phyloP scores from a whole-genome alignment of 2,329 filamentous ascomycete species.

The Fusarium multiceps region DNA sequence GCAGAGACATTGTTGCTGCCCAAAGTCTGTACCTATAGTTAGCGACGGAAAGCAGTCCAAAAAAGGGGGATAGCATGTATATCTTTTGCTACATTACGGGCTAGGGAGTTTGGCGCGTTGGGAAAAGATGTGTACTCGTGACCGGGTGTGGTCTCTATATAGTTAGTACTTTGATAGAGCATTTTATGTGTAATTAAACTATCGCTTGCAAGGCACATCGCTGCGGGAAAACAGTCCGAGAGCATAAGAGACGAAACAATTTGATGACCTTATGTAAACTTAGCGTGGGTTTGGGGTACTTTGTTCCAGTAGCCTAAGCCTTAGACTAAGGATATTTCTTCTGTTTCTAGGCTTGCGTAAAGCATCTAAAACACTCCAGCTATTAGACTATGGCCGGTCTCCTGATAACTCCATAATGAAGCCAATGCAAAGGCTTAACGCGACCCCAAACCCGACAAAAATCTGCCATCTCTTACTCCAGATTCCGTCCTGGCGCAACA shows the following conservation, averaged over 20 bases:
- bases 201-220: constrained; percentile 9
- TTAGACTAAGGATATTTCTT: too few species aligned
- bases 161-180: constrained; percentile 24
- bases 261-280: too few species aligned
- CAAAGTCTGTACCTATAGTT: constrained; percentile 90
- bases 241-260: too few species aligned
- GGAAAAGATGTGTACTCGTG: constrained; percentile 29
- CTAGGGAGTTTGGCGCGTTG: constrained; percentile 44
- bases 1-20: constrained; percentile 92
- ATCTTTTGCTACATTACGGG: constrained; percentile 37
- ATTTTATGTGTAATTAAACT: constrained; percentile 8
- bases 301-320: too few species aligned
- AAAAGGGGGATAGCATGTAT: constrained; percentile 31
- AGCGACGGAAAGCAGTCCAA: background rate
- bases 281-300: too few species aligned
- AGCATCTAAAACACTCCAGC: background rate
- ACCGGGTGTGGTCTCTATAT: constrained; percentile 13
- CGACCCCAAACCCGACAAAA: constrained; percentile 85
- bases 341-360: background rate
- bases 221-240: background rate
- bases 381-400: constrained; percentile 43
- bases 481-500: constrained; percentile 86
- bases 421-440: constrained; percentile 82
- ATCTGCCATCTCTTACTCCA: constrained; percentile 87
- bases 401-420: constrained; percentile 65